phyloP scores from a whole-genome alignment of 2,329 filamentous ascomycete genomes.

The Onygenales sp. region DNA sequence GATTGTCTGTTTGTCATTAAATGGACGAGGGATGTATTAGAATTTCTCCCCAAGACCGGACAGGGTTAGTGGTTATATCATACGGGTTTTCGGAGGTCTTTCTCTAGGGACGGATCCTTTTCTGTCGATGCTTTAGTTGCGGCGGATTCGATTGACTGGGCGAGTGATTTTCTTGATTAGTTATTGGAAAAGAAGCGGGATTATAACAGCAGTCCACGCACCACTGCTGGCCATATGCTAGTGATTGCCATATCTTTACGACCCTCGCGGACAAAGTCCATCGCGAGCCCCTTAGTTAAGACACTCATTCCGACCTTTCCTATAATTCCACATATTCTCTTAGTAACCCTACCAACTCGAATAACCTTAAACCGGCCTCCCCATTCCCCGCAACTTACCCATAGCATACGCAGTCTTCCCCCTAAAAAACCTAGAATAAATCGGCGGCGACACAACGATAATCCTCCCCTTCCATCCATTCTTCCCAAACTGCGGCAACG shows the following conservation, averaged over 20 bases:
- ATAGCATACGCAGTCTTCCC: conserved; percentile 79
- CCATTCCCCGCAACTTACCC: conserved; percentile 23
- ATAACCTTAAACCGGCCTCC: too few species aligned
- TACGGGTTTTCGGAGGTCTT: conserved; percentile 55
- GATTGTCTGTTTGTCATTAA: conserved; percentile 42
- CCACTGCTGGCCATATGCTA: conserved; percentile 71
- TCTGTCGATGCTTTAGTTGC: conserved; percentile 52
- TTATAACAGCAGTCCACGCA: conserved; percentile 30
- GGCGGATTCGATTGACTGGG: conserved; percentile 61
- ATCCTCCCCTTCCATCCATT: conserved; percentile 52
- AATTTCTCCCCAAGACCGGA: not conserved
- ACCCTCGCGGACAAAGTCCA: conserved; percentile 65
- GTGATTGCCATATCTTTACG: conserved; percentile 63
- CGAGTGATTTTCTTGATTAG: not conserved
- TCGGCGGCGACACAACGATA: conserved; percentile 72
- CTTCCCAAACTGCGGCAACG: conserved; percentile 55
- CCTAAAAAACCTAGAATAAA: conserved; percentile 75
- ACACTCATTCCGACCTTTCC: conserved; percentile 77
- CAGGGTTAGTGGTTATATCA: conserved; percentile 8
- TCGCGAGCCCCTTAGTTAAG: conserved; percentile 67
- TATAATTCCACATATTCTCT: conserved; percentile 7
- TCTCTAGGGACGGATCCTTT: conserved; percentile 37
- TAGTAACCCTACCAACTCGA: too few species aligned
- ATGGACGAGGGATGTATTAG: not conserved
- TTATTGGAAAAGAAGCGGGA: not conserved